Conservation (phyloP, 768 basidiomycete genomes). For the Mycena floridula region DNA sequence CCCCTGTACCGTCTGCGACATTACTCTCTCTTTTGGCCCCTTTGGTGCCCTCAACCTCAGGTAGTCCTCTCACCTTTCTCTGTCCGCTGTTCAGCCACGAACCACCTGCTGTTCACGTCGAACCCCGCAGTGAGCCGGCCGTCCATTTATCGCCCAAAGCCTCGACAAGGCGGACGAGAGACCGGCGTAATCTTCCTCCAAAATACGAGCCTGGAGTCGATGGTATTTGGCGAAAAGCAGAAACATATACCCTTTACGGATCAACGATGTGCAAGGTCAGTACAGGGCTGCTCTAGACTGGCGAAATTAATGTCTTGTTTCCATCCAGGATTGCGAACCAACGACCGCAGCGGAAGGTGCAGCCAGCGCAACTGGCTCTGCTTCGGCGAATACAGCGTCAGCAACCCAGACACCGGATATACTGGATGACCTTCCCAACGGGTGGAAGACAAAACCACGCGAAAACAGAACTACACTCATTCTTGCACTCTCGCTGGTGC, state of each 20-base stretch:
- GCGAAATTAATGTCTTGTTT: background rate
- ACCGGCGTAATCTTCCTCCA: slow-evolving; percentile 37
- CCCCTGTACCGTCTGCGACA: slow-evolving; percentile 39
- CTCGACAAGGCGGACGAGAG: slow-evolving; percentile 11
- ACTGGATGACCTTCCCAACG: slow-evolving; percentile 41
- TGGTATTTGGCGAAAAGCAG: slow-evolving; percentile 51
- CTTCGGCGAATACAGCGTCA: slow-evolving; percentile 7
- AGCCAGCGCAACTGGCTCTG: background rate
- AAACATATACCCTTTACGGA: slow-evolving; percentile 60
- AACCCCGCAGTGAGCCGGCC: slow-evolving; percentile 3
- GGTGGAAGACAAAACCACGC: slow-evolving; percentile 35
- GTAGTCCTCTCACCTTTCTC: slow-evolving; percentile 53
- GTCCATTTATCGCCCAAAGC: slow-evolving; percentile 6
- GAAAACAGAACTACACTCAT: slow-evolving; percentile 38
- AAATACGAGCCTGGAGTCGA: slow-evolving; percentile 47
- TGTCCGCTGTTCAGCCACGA: slow-evolving; percentile 41
- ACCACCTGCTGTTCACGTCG: background rate
- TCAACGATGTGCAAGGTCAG: slow-evolving; percentile 58
- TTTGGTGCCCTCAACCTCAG: slow-evolving; percentile 41
- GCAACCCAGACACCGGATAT: slow-evolving; percentile 19
- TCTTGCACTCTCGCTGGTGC: slow-evolving; percentile 52
- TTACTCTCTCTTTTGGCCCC: slow-evolving; percentile 53
- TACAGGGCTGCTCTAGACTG: slow-evolving; percentile 7
- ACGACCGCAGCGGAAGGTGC: slow-evolving; percentile 1
- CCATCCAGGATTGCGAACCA: background rate